phyloP scores from a whole-genome alignment of 805 yeast genomes.

The Sugiyamaella marilandica region DNA sequence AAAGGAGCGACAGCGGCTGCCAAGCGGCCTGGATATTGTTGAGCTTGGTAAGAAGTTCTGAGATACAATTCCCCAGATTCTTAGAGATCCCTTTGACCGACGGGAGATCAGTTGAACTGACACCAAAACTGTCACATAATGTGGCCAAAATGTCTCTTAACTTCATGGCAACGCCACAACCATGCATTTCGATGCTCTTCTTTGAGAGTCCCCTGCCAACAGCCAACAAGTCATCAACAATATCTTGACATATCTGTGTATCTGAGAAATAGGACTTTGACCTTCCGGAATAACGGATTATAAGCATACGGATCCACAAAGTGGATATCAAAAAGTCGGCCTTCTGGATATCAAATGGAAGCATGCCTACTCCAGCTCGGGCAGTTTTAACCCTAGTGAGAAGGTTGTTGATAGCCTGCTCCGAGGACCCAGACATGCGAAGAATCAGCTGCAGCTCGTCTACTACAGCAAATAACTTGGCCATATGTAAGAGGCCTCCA shows the following conservation, averaged over 20 bases:
- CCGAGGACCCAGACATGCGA: not conserved
- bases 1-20: not conserved
- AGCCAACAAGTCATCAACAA: constrained; percentile 7
- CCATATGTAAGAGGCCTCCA: constrained; percentile 11
- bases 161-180: constrained; percentile 19
- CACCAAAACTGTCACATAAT: constrained; percentile 6
- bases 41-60: not conserved
- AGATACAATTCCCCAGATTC: not conserved
- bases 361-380: constrained; percentile 1
- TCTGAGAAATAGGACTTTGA: not conserved
- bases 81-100: not conserved
- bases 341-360: constrained; percentile 12
- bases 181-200: constrained; percentile 13
- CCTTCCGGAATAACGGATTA: not conserved
- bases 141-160: constrained; percentile 12
- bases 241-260: not conserved
- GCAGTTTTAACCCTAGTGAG: not conserved
- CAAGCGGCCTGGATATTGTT: not conserved
- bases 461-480: constrained; percentile 13
- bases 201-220: constrained; percentile 8
- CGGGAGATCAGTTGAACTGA: not conserved
- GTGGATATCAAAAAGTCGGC: constrained; percentile 17
- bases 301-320: constrained; percentile 13
- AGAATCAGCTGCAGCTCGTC: constrained; percentile 7
- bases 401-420: not conserved